These are phyloP conservation scores for Zea luxurians DNA, from an alignment of 176 grass and related monocot species.

Conservation along the genomic window DNA sequence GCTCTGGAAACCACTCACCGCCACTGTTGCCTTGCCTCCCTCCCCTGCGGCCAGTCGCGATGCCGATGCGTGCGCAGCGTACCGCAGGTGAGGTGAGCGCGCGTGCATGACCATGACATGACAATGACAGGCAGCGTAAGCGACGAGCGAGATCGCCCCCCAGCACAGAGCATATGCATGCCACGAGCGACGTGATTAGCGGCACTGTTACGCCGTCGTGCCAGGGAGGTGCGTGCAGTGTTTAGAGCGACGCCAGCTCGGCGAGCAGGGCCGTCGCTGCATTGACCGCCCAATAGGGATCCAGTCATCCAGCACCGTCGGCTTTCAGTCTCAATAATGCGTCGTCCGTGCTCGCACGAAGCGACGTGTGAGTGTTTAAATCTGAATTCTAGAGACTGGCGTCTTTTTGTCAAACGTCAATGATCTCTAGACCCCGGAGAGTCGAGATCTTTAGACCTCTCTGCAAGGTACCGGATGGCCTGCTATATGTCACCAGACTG, in stretches of 20 bases:
- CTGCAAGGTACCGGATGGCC: too few relatives aligned
- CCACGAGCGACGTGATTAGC: background rate
- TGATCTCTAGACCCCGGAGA: too few relatives aligned
- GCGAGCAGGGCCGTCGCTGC: background rate
- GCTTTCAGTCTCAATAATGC: background rate
- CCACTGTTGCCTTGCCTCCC: background rate
- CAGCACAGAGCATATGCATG: too few relatives aligned
- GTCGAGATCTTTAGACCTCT: too few relatives aligned
- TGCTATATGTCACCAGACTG: too few relatives aligned
- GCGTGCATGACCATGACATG: background rate
- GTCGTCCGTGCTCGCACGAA: background rate
- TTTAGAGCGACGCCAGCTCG: constrained; percentile 21
- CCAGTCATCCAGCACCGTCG: background rate
- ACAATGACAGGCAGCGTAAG: background rate
- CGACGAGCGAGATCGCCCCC: background rate
- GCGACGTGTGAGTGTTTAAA: background rate
- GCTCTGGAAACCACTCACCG: background rate
- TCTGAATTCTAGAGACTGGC: too few relatives aligned
- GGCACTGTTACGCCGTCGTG: constrained; percentile 22
- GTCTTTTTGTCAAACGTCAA: too few relatives aligned
- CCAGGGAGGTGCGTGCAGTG: background rate
- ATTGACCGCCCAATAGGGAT: constrained; percentile 28
- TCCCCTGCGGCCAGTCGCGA: background rate
- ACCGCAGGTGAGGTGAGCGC: background rate
- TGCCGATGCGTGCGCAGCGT: background rate